Evolutionary conservation across 2,329 filamentous ascomycete genomes (phyloP).

Genomic region (Allantophomopsis lycopodina): DNA sequence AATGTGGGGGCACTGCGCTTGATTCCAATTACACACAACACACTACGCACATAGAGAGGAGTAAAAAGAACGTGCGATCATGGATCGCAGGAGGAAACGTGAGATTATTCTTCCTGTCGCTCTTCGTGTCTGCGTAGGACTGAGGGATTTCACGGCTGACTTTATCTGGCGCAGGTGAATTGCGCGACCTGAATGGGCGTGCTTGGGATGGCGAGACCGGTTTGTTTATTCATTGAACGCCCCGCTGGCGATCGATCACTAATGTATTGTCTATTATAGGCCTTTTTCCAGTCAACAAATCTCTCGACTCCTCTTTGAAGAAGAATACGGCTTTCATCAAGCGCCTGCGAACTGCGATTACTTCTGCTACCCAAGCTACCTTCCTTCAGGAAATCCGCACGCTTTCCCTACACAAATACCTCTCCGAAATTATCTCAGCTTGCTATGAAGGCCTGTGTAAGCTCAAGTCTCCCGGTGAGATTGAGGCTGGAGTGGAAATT

Average conservation of each 20-base stretch:
- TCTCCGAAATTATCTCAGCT: slow-evolving; percentile 91
- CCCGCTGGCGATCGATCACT: slow-evolving; percentile 3
- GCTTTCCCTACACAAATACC: slow-evolving; percentile 86
- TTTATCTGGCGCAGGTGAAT: slow-evolving; percentile 49
- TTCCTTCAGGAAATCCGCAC: slow-evolving; percentile 85
- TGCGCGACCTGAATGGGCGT: slow-evolving; percentile 75
- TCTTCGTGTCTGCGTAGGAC: not conserved
- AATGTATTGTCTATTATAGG: slow-evolving; percentile 31
- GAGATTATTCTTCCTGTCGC: slow-evolving; percentile 12
- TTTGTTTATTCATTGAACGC: slow-evolving; percentile 24
- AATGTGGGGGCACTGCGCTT: slow-evolving; percentile 19
- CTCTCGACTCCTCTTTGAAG: slow-evolving; percentile 88
- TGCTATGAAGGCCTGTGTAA: slow-evolving; percentile 90
- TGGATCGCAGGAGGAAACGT: slow-evolving; percentile 57
- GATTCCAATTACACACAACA: slow-evolving; percentile 10
- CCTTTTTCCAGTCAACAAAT: slow-evolving; percentile 62
- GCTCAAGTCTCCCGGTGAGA: slow-evolving; percentile 82
- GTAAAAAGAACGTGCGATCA: slow-evolving; percentile 22
- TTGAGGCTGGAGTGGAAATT: slow-evolving; percentile 83
- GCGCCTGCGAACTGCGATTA: slow-evolving; percentile 81
- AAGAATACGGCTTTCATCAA: slow-evolving; percentile 99
- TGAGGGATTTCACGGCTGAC: slow-evolving; percentile 6
- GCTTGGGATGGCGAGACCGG: slow-evolving; percentile 85
- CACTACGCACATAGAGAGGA: slow-evolving; percentile 8
- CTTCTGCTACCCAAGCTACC: slow-evolving; percentile 61